Conservation (phyloP, 2,329 filamentous ascomycete species). For the Colletotrichum chlorophyti region DNA sequence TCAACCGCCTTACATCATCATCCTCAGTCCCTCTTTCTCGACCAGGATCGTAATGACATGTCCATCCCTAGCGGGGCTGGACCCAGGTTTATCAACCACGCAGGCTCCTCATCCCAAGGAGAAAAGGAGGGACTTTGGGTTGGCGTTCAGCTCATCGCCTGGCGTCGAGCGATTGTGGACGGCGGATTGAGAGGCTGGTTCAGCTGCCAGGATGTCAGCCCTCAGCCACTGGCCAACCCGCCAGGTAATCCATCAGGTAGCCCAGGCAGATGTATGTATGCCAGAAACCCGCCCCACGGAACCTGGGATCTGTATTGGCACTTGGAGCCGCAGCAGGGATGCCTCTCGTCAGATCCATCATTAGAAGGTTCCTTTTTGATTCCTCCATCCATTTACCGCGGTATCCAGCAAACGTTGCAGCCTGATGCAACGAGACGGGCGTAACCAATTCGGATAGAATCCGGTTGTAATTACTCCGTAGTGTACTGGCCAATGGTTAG, state of each 20-base stretch:
- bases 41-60: too few relatives aligned
- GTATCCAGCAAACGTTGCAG: background rate
- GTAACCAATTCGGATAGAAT: background rate
- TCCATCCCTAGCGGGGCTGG: too few relatives aligned
- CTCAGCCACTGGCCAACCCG: constrained; percentile 20
- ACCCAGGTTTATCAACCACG: background rate
- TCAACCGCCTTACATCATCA: too few relatives aligned
- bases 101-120: background rate
- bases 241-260: background rate
- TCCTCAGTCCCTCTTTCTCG: too few relatives aligned
- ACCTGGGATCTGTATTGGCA: too few relatives aligned
- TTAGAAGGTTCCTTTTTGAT: background rate
- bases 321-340: constrained; percentile 23
- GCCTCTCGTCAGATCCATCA: background rate
- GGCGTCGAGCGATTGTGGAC: background rate
- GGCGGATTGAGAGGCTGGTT: constrained; percentile 6
- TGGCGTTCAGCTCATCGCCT: constrained; percentile 6
- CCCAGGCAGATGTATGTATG: too few relatives aligned
- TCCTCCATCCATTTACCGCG: background rate
- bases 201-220: constrained; percentile 16
- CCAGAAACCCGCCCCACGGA: too few relatives aligned
- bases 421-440: background rate
- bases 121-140: too few relatives aligned
- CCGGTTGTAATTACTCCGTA: background rate
- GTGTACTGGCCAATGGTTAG: background rate